phyloP scores from a whole-genome alignment of 176 grass and related monocot species.

The Phoenix roebelenii region DNA sequence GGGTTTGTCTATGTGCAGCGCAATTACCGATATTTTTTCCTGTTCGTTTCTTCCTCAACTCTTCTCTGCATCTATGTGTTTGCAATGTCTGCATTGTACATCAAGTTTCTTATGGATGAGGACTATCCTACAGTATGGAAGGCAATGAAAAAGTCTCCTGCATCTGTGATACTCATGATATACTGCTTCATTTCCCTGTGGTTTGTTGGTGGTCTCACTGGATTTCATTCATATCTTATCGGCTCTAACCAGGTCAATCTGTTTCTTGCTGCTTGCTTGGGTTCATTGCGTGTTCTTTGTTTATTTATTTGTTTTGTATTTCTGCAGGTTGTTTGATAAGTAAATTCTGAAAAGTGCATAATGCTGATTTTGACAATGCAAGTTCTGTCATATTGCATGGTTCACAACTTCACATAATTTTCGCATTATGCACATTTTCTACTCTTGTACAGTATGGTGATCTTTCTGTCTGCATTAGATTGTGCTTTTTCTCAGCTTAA shows the following conservation, averaged over 20 bases:
- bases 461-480: too few relatives aligned
- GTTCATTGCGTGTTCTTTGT: constrained; percentile 8
- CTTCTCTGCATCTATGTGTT: constrained; percentile 97
- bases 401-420: too few relatives aligned
- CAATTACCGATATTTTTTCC: constrained; percentile 93
- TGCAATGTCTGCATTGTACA: constrained; percentile 80
- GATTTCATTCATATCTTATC: constrained; percentile 95
- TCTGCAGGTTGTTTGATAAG: too few relatives aligned
- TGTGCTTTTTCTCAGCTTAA: too few relatives aligned
- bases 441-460: too few relatives aligned
- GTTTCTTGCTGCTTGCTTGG: constrained; percentile 4
- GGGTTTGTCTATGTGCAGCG: constrained; percentile 42
- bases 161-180: constrained; percentile 74
- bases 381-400: too few relatives aligned
- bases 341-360: too few relatives aligned
- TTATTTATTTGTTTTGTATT: too few relatives aligned
- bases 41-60: constrained; percentile 86
- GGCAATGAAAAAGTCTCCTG: constrained; percentile 81
- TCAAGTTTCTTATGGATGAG: constrained; percentile 81
- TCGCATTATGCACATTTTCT: too few relatives aligned
- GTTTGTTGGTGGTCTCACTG: constrained; percentile 96
- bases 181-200: constrained; percentile 91
- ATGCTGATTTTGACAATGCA: too few relatives aligned
- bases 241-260: constrained; percentile 72
- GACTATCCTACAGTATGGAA: constrained; percentile 94